Evolutionary conservation across 225 moss, liverwort and hornwort genomes (phyloP).

Genomic region (Thuidium tamariscinum): DNA sequence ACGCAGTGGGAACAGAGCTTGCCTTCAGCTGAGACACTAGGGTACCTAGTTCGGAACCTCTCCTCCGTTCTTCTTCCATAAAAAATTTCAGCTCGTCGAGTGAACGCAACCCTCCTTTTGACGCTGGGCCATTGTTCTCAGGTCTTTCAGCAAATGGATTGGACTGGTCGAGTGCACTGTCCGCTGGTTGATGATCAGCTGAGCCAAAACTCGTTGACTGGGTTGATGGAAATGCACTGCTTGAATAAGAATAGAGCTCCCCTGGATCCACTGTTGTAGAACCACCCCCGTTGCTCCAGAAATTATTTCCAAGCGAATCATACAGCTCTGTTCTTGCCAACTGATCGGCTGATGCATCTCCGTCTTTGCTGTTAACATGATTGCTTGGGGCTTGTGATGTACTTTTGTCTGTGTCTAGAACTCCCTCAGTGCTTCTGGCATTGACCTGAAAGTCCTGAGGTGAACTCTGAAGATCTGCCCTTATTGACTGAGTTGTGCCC

Average conservation of each 20-base stretch:
- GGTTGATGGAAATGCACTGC: constrained; percentile 10
- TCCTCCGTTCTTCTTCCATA: constrained; percentile 64
- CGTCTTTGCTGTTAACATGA: constrained; percentile 3
- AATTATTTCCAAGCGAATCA: constrained; percentile 39
- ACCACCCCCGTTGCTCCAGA: constrained; percentile 42
- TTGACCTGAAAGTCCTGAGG: constrained; percentile 18
- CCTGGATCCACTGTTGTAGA: constrained; percentile 13
- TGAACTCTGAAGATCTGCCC: background rate
- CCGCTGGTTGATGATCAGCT: constrained; percentile 10
- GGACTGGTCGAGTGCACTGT: constrained; percentile 19
- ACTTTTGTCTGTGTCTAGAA: constrained; percentile 2
- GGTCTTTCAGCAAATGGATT: constrained; percentile 32
- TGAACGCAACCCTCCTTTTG: constrained; percentile 43
- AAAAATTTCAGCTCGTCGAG: constrained; percentile 68
- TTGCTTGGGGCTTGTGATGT: constrained; percentile 2
- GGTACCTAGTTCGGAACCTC: constrained; percentile 69
- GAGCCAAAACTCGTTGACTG: constrained; percentile 26
- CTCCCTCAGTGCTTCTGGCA: constrained; percentile 1
- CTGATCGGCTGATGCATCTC: constrained; percentile 17
- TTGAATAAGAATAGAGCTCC: constrained; percentile 19
- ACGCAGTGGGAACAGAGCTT: constrained; percentile 24
- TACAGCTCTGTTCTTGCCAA: constrained; percentile 29
- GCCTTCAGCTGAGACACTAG: constrained; percentile 76
- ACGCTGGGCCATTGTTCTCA: constrained; percentile 26
- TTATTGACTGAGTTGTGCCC: background rate